phyloP scores from a whole-genome alignment of 805 yeast species.

The Candida sithepensis region DNA sequence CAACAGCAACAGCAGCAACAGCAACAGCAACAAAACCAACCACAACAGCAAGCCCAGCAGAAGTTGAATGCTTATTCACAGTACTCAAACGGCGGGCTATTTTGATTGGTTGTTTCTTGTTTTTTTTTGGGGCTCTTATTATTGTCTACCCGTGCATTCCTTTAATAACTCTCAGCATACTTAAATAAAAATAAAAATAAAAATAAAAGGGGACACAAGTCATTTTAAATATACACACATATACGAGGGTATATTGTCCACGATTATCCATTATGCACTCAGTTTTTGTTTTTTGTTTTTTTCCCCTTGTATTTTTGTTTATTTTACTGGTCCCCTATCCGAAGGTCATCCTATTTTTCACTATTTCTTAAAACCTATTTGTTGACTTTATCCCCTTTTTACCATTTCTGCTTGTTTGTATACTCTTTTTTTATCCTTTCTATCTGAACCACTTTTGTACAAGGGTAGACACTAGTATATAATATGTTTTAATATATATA shows the following conservation, averaged over 20 bases:
- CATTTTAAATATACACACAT: not conserved
- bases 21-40: conserved; percentile 1
- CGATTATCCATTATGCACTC: not conserved
- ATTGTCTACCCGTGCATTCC: too few species aligned
- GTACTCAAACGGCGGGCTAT: not conserved
- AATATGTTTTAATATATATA: not conserved
- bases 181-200: too few species aligned
- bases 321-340: too few species aligned
- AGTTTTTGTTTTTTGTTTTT: not conserved
- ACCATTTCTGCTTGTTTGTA: too few species aligned
- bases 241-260: conserved; percentile 1
- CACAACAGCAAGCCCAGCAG: not conserved
- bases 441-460: not conserved
- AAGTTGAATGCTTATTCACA: not conserved
- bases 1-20: not conserved
- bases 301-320: not conserved
- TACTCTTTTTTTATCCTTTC: not conserved
- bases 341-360: too few species aligned
- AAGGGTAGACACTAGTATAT: not conserved
- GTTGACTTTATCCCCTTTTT: too few species aligned
- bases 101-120: not conserved
- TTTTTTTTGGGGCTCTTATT: too few species aligned
- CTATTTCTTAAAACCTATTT: too few species aligned
- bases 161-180: too few species aligned
- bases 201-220: too few species aligned